Evolutionary conservation across 2,329 filamentous ascomycete genomes (phyloP).

Genomic region (Lachnellula arida): DNA sequence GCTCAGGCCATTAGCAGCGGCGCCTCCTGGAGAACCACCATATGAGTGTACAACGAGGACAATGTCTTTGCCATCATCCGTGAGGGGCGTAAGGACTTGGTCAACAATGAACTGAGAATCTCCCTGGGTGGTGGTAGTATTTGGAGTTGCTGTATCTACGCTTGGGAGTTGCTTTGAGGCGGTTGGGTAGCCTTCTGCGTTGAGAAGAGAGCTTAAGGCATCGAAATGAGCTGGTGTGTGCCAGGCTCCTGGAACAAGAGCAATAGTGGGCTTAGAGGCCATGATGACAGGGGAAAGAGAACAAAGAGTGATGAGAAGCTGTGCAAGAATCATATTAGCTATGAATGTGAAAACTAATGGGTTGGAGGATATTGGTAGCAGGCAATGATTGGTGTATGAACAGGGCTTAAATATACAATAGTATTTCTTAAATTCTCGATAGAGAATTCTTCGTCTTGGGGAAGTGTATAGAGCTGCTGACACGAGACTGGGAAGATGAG

Average conservation of each 20-base stretch:
- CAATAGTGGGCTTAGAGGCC: background rate
- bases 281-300: background rate
- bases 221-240: background rate
- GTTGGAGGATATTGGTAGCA: background rate
- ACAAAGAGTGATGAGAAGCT: background rate
- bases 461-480: no score
- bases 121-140: background rate
- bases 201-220: background rate
- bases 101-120: background rate
- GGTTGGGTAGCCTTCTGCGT: background rate
- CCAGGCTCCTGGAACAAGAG: slow-evolving; percentile 3
- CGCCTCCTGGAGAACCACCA: background rate
- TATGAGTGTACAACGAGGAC: slow-evolving; percentile 8
- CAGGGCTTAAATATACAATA: no score
- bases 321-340: background rate
- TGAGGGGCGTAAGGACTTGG: background rate
- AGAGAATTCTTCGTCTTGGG: no score
- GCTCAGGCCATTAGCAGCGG: slow-evolving; percentile 1
- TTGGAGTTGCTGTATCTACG: background rate
- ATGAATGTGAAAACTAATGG: background rate
- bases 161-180: background rate
- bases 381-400: no score
- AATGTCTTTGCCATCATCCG: background rate
- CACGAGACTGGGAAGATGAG: no score
- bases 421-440: no score